These are phyloP conservation scores for Ceratocystis destructans DNA, from an alignment of 2,329 filamentous ascomycete genomes.

Conservation along the genomic window DNA sequence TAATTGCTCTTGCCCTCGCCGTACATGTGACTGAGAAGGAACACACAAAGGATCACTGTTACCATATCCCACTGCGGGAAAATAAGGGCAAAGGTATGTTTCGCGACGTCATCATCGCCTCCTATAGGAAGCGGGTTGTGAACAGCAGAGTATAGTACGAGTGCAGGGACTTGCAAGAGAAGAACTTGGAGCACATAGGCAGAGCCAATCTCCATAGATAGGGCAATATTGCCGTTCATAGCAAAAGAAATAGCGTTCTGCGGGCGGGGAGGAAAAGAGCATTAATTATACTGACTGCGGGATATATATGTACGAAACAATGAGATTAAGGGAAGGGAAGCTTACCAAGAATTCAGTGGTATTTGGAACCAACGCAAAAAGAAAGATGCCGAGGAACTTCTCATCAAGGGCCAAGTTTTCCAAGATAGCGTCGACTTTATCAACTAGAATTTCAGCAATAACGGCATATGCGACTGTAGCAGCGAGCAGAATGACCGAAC, in stretches of 20 bases:
- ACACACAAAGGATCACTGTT: conserved; percentile 88
- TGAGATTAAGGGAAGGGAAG: conserved; percentile 18
- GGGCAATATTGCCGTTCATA: conserved; percentile 97
- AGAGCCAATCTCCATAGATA: conserved; percentile 98
- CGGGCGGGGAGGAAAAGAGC: neutral
- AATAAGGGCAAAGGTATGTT: conserved; percentile 69
- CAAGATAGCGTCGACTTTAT: conserved; percentile 92
- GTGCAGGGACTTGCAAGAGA: conserved; percentile 79
- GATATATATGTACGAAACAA: conserved; percentile 14
- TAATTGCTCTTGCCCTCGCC: conserved; percentile 99
- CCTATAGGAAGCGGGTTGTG: conserved; percentile 36
- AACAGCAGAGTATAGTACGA: conserved; percentile 80
- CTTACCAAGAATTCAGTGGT: conserved; percentile 91
- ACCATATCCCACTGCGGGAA: conserved; percentile 99
- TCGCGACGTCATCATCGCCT: conserved; percentile 30
- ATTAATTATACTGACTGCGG: conserved; percentile 19
- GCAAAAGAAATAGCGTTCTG: conserved; percentile 97
- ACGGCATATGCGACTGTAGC: conserved; percentile 91
- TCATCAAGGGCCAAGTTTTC: conserved; percentile 85
- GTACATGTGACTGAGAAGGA: conserved; percentile 93
- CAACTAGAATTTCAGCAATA: conserved; percentile 91
- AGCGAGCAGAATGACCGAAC: conserved; percentile 71
- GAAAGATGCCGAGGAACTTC: conserved; percentile 91
- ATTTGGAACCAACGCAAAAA: conserved; percentile 94
- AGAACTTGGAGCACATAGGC: conserved; percentile 95